Conservation (phyloP, 176 grass and related monocot genomes). For the Oryza punctata region DNA sequence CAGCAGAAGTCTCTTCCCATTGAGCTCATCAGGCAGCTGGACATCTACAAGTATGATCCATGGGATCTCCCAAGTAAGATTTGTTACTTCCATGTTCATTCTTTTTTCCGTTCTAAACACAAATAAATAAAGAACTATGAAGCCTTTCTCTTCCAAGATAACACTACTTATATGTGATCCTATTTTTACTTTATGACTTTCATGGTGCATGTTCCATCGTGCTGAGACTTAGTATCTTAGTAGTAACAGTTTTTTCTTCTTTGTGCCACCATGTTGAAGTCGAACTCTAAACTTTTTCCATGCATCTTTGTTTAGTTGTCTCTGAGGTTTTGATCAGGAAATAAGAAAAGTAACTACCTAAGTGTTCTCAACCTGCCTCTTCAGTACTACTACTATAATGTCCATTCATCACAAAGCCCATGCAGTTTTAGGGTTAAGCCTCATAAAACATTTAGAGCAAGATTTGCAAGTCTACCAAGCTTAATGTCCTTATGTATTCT, state of each 20-base stretch:
- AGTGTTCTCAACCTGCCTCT: background rate
- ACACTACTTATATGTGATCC: background rate
- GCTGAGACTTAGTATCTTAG: conserved; percentile 2
- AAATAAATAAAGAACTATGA: conserved; percentile 19
- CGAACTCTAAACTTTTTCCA: conserved; percentile 10
- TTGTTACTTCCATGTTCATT: conserved; percentile 14
- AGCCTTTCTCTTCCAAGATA: conserved; percentile 14
- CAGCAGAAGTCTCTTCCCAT: conserved; percentile 90
- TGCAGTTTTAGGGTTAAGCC: conserved; percentile 9
- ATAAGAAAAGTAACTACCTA: conserved; percentile 5
- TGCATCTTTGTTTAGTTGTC: conserved; percentile 24
- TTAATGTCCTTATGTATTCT: conserved; percentile 4
- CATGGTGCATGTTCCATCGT: background rate
- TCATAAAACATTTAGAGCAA: conserved; percentile 17
- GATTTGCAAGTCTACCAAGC: background rate
- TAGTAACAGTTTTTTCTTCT: background rate
- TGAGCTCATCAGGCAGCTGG: conserved; percentile 97
- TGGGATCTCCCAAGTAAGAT: conserved; percentile 99
- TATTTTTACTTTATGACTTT: conserved; percentile 1
- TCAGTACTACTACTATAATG: background rate
- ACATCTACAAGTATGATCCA: conserved; percentile 99
- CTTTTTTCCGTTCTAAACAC: background rate
- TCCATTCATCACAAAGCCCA: conserved; percentile 4
- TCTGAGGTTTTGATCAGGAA: conserved; percentile 19
- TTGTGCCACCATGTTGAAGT: background rate